A percentile compares a stretch with the other conserved stretches of the same genome.
Evolutionary conservation across 106 monocot genomes (phyloP).

Genomic region (Dendrobium nobile): DNA sequence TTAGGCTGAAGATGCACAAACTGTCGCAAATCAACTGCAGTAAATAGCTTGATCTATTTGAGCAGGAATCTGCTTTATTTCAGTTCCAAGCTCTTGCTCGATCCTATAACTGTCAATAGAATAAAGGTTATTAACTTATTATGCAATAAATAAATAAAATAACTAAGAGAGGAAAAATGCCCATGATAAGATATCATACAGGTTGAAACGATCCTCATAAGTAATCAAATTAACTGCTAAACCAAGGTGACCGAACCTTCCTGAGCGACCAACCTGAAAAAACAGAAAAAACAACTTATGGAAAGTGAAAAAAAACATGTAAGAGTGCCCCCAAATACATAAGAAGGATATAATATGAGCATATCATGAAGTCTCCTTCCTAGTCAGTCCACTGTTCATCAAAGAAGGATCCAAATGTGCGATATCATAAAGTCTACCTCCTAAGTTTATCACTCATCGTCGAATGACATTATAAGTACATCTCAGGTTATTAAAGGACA

Average conservation of each 20-base stretch:
- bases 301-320: neutral
- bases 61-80: conserved; percentile 90
- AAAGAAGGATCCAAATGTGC: no score
- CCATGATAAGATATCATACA: conserved; percentile 25
- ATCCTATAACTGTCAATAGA: conserved; percentile 70
- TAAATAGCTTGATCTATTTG: conserved; percentile 89
- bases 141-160: neutral
- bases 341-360: no score
- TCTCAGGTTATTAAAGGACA: no score
- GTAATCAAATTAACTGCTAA: conserved; percentile 93
- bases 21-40: conserved; percentile 50
- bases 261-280: conserved; percentile 88
- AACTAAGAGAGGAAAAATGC: neutral
- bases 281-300: neutral
- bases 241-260: conserved; percentile 93
- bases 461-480: no score
- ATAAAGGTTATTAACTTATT: neutral
- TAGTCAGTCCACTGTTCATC: no score
- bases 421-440: no score
- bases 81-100: conserved; percentile 96
- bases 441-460: no score
- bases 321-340: no score
- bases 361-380: no score
- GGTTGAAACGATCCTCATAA: conserved; percentile 87
- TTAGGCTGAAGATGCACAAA: neutral